Conservation (phyloP, 257 asterid genomes). For the Paraleonurus japonicus region DNA sequence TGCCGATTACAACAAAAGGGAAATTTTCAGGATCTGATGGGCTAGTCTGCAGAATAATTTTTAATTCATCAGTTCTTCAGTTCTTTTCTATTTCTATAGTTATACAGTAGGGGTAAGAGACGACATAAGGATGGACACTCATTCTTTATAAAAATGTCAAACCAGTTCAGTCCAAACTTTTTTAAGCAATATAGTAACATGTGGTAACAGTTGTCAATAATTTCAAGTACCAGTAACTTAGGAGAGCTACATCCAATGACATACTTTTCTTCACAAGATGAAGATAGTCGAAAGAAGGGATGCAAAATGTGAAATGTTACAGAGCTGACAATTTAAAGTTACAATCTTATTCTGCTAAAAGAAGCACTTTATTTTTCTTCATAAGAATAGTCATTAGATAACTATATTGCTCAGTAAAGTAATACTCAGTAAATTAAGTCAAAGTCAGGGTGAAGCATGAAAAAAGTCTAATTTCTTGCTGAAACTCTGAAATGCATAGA, state of each 20-base stretch:
- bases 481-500: no score
- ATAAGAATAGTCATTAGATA: background rate
- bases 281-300: background rate
- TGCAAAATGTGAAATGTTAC: background rate
- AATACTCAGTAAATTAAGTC: background rate
- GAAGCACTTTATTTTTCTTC: background rate
- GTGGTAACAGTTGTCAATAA: background rate
- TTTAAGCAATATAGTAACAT: background rate
- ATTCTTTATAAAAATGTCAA: background rate
- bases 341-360: background rate
- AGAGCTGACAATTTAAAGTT: background rate
- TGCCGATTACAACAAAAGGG: constrained; percentile 95
- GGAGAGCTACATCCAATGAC: background rate
- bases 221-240: constrained; percentile 1
- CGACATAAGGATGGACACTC: background rate
- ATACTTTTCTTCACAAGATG: background rate
- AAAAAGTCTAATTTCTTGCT: background rate
- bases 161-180: background rate
- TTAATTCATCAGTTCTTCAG: constrained; percentile 20
- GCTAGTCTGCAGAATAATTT: constrained; percentile 71
- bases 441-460: background rate
- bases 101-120: background rate
- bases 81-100: background rate
- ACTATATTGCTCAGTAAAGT: background rate
- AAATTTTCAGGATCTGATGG: constrained; percentile 97